phyloP scores from a whole-genome alignment of 2,329 filamentous ascomycete genomes.

The Colletotrichum somersetense region DNA sequence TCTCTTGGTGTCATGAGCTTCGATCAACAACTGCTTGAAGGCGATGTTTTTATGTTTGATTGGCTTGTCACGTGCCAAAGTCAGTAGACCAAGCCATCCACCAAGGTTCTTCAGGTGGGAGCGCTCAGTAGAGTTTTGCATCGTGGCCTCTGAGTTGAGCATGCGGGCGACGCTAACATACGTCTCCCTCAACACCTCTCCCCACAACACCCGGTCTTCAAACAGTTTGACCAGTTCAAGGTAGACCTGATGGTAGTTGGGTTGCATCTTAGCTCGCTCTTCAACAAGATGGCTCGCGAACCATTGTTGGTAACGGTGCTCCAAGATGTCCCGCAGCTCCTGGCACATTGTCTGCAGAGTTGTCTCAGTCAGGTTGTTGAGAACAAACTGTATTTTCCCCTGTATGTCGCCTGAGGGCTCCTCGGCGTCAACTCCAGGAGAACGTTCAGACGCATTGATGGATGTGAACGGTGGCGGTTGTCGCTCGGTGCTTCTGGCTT shows the following conservation, averaged over 20 bases:
- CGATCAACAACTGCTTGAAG: constrained; percentile 94
- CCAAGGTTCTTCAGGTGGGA: constrained; percentile 93
- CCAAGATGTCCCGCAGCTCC: constrained; percentile 83
- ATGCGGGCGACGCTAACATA: constrained; percentile 88
- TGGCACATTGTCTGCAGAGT: constrained; percentile 87
- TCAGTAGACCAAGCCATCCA: constrained; percentile 92
- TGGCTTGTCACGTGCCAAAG: constrained; percentile 91
- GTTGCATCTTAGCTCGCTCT: constrained; percentile 95
- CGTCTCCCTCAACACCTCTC: constrained; percentile 92
- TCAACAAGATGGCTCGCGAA: constrained; percentile 96
- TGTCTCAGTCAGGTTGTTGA: constrained; percentile 95
- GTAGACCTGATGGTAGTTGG: constrained; percentile 95
- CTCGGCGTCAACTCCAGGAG: constrained; percentile 75
- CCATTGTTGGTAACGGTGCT: constrained; percentile 91
- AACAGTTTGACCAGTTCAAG: constrained; percentile 89
- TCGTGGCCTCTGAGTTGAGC: constrained; percentile 89
- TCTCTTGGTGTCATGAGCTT: constrained; percentile 92
- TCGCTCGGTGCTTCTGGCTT: constrained; percentile 69
- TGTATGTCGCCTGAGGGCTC: constrained; percentile 88
- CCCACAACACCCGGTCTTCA: constrained; percentile 82
- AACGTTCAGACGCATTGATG: constrained; percentile 79
- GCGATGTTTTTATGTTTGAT: constrained; percentile 97
- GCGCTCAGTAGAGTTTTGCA: constrained; percentile 87
- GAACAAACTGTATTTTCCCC: constrained; percentile 92
- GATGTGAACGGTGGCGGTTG: constrained; percentile 80